Evolutionary conservation across 208 protist species (phyloP), one percentile per base, ranked within the genome.

Genomic region (Crithidia thermophila): DNA sequence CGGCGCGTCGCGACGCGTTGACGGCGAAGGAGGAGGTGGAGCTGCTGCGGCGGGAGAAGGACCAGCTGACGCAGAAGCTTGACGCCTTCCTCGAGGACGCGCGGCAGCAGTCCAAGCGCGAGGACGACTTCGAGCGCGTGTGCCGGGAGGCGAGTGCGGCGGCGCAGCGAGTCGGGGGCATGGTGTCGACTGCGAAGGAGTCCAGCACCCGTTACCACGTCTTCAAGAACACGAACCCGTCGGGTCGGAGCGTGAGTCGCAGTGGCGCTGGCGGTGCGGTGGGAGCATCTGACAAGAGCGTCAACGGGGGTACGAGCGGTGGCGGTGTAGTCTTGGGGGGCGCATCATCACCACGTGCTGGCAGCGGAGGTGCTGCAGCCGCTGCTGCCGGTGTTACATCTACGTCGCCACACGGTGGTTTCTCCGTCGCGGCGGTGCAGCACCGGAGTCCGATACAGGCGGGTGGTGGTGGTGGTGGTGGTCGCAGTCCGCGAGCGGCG

Each of bases 11-110:
- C 16, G 86, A 93, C 59, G 75, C 79, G 14, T 61, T 81, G 28
- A 77, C 59, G 49, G 82, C 84, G 39, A 63, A 68, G 39, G 82
- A 88, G 67, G 89, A 91, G 62, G 85, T 78, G 13, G 77, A 80
- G 67, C 31, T 63, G 37, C 77, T 94, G 52, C 84, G 84, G 1
- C 60, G 79, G 10, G 86, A 94, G 67, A 74, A 81, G 21, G 86
- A 94, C 47, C 79, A 72, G 31, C 82, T 94, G 63, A 70, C 89
- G 23, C 77, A 74, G 23, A 77, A 84, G 61, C 67, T 94, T 4
- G 79, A 92, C 36, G 65, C 72, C 28, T 88, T 92, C 33, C 72
- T 94, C n/a, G 78, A 85, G 28, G 78, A 84, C 31, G 84, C 79
- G 37, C 79, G 77, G 57, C 55, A 47, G 27, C 81, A 87, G 25